A percentile compares a stretch with the other conserved stretches of the same genome.
Evolutionary conservation across 2,329 filamentous ascomycete species (phyloP).

Genomic region (Trichothecium sympodiale): DNA sequence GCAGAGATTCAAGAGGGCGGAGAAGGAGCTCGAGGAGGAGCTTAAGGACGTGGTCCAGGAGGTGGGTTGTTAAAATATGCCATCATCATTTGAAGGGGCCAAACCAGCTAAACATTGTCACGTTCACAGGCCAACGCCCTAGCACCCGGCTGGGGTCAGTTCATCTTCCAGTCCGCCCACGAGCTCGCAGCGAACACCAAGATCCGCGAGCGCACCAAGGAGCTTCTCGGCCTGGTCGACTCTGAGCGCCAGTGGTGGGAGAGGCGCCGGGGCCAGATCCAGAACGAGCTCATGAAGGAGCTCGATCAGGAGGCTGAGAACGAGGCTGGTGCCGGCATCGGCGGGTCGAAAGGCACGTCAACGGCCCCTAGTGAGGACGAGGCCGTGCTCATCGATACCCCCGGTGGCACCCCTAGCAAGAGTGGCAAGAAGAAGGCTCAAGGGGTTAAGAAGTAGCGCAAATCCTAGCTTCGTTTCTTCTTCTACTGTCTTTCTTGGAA

Average conservation of each 20-base stretch:
- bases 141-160: conserved; percentile 77
- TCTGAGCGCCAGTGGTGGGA: conserved; percentile 90
- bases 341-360: too few relatives aligned
- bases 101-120: background rate
- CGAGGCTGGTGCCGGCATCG: background rate
- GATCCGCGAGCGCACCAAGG: conserved; percentile 63
- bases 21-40: conserved; percentile 97
- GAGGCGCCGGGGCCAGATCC: conserved; percentile 62
- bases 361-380: conserved; percentile 16
- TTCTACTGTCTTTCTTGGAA: background rate
- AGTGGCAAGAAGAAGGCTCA: conserved; percentile 43
- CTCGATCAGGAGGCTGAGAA: conserved; percentile 42
- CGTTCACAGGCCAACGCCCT: conserved; percentile 72
- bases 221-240: conserved; percentile 59
- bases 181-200: conserved; percentile 82
- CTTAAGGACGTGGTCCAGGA: conserved; percentile 87
- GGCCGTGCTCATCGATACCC: conserved; percentile 63
- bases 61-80: too few relatives aligned
- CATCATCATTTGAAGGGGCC: too few relatives aligned
- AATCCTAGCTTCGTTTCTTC: background rate
- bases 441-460: conserved; percentile 39
- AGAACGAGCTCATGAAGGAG: conserved; percentile 75
- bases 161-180: conserved; percentile 94
- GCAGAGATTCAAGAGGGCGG: conserved; percentile 82
- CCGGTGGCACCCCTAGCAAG: conserved; percentile 57